Percentiles rank a stretch among this genome's conserved stretches.
Conservation (phyloP, 306 rosid species). For the Erythrophleum fordii region DNA sequence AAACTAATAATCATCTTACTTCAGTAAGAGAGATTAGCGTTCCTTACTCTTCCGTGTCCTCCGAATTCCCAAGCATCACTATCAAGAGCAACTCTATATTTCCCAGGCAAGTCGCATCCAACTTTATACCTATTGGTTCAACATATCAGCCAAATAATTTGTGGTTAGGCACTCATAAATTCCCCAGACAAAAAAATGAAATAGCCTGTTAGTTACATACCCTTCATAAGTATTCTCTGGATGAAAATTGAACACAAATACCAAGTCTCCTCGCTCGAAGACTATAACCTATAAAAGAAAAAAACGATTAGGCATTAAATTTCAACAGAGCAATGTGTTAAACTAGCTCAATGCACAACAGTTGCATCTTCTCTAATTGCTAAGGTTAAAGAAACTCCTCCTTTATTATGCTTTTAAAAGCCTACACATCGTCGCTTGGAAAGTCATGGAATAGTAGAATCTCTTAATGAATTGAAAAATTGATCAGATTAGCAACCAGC, state of each 20-base stretch:
- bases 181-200: conserved; percentile 26
- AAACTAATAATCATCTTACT: conserved; percentile 16
- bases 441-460: conserved; percentile 11
- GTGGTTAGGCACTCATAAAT: conserved; percentile 13
- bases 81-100: conserved; percentile 91
- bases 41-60: conserved; percentile 93
- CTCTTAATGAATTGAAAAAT: conserved; percentile 24
- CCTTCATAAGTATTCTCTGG: conserved; percentile 82
- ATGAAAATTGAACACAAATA: conserved; percentile 93
- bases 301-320: conserved; percentile 18
- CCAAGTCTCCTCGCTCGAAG: conserved; percentile 93
- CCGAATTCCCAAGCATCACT: conserved; percentile 88
- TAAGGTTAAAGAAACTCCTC: conserved; percentile 13
- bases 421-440: conserved; percentile 17
- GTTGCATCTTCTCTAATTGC: conserved; percentile 18
- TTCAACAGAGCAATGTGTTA: conserved; percentile 10
- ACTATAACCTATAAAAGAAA: conserved; percentile 72
- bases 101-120: conserved; percentile 98
- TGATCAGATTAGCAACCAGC: conserved; percentile 27
- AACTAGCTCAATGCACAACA: not conserved
- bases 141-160: conserved; percentile 40
- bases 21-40: conserved; percentile 31
- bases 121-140: conserved; percentile 78
- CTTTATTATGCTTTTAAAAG: conserved; percentile 14
- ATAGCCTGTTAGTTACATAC: conserved; percentile 49